A percentile compares a stretch with the other conserved stretches of the same genome.
phyloP scores from a whole-genome alignment of 2,329 filamentous ascomycete genomes.

The Colletotrichum euphorbiae region DNA sequence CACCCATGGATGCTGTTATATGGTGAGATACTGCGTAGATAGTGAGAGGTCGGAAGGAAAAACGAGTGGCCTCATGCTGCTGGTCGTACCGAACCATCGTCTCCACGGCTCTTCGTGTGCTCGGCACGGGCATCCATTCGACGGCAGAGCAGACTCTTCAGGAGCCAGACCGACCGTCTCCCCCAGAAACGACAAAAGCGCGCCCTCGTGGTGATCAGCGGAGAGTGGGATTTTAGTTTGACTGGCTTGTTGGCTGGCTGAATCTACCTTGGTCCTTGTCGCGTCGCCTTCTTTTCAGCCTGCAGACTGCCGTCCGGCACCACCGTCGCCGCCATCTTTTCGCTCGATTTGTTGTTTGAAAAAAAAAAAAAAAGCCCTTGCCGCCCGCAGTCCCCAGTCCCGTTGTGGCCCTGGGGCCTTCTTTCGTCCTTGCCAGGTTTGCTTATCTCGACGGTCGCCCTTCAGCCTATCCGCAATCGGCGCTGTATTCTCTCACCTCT shows the following conservation, averaged over 20 bases:
- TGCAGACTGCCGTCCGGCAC: conserved; percentile 36
- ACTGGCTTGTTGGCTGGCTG: conserved; percentile 26
- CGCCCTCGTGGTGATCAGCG: conserved; percentile 21
- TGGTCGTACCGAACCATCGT: conserved; percentile 4
- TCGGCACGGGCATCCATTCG: background rate
- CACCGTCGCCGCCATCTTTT: conserved; percentile 35
- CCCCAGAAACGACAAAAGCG: background rate
- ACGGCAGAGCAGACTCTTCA: conserved; percentile 7
- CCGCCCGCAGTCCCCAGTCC: conserved; percentile 35
- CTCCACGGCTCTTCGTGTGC: conserved; percentile 5
- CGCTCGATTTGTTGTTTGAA: conserved; percentile 30
- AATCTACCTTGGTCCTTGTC: too few relatives aligned
- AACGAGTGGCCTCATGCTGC: conserved; percentile 12
- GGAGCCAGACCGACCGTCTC: conserved; percentile 7
- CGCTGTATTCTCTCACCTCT: conserved; percentile 28
- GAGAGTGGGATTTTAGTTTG: conserved; percentile 26
- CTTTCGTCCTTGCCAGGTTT: conserved; percentile 19
- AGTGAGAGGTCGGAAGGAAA: conserved; percentile 4
- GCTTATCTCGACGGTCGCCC: conserved; percentile 34
- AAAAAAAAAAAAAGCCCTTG: conserved; percentile 37
- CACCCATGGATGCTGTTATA: conserved; percentile 14
- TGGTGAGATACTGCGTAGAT: background rate
- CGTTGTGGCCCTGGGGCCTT: conserved; percentile 36
- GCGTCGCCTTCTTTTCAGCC: conserved; percentile 27
- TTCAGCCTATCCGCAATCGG: conserved; percentile 39